phyloP scores from a whole-genome alignment of 2,329 filamentous ascomycete genomes.

The Colletotrichum aenigma region DNA sequence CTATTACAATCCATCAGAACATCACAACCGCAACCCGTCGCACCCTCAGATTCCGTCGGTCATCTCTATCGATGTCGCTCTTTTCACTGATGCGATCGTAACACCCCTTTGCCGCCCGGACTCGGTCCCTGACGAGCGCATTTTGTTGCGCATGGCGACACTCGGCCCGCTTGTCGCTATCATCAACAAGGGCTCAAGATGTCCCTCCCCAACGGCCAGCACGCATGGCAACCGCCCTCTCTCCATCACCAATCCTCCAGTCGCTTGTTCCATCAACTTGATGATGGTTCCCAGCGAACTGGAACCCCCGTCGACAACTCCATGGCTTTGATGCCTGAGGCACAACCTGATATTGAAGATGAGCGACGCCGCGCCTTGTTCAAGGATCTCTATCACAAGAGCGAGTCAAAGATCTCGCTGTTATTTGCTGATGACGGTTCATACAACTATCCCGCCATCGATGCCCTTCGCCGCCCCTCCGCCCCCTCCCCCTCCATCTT shows the following conservation, averaged over 20 bases:
- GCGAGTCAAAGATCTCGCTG: conserved; percentile 76
- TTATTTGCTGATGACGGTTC: conserved; percentile 70
- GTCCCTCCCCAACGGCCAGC: conserved; percentile 71
- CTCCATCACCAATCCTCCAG: conserved; percentile 51
- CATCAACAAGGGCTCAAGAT: conserved; percentile 60
- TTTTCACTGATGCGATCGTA: conserved; percentile 56
- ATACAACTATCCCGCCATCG: conserved; percentile 57
- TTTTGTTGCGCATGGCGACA: conserved; percentile 61
- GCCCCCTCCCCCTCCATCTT: conserved; percentile 43
- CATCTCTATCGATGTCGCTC: conserved; percentile 60
- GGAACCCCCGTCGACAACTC: conserved; percentile 56
- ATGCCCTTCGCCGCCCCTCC: conserved; percentile 53
- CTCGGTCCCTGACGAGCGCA: conserved; percentile 56
- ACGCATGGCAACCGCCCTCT: conserved; percentile 66
- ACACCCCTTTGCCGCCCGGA: conserved; percentile 47
- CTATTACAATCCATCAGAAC: conserved; percentile 56
- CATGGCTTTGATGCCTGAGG: conserved; percentile 62
- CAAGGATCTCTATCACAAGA: conserved; percentile 76
- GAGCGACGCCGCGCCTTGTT: conserved; percentile 77
- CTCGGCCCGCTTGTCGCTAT: conserved; percentile 48
- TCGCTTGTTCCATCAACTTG: conserved; percentile 60
- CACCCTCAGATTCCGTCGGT: conserved; percentile 39
- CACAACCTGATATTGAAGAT: conserved; percentile 65
- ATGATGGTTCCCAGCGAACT: conserved; percentile 61
- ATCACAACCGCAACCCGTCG: conserved; percentile 45